Conservation (phyloP, 179 eudicot species). For the Spergularia azorica region DNA sequence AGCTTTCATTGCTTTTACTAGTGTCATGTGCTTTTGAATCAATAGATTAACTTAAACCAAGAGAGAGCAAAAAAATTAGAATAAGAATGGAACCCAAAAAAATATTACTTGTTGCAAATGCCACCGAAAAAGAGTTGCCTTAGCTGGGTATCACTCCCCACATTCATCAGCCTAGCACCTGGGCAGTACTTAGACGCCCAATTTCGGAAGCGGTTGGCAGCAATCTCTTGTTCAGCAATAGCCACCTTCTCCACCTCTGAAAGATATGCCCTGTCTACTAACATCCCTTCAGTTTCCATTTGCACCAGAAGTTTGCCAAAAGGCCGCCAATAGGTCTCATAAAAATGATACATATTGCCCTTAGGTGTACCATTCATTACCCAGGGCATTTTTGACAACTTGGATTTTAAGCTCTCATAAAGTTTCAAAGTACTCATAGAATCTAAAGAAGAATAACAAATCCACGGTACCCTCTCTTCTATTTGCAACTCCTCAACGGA, state of each 20-base stretch:
- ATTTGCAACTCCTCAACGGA: slow-evolving; percentile 83
- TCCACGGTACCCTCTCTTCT: slow-evolving; percentile 71
- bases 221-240: slow-evolving; percentile 71
- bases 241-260: slow-evolving; percentile 91
- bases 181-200: slow-evolving; percentile 94
- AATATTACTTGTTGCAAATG: slow-evolving; percentile 64
- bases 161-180: slow-evolving; percentile 89
- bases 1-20: neutral
- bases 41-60: neutral
- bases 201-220: slow-evolving; percentile 75
- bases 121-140: slow-evolving; percentile 94
- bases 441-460: slow-evolving; percentile 88
- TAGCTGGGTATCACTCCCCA: slow-evolving; percentile 94
- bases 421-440: slow-evolving; percentile 88
- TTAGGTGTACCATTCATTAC: slow-evolving; percentile 42
- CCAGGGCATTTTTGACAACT: slow-evolving; percentile 65
- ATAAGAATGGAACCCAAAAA: neutral
- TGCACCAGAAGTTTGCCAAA: slow-evolving; percentile 86
- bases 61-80: neutral
- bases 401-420: slow-evolving; percentile 70
- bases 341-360: slow-evolving; percentile 76
- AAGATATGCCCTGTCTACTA: slow-evolving; percentile 87
- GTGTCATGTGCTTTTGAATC: neutral
- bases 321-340: slow-evolving; percentile 81
- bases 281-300: slow-evolving; percentile 96